Evolutionary conservation across 73 alveolate species (phyloP).

Genomic region (Paramecium sonneborni): DNA sequence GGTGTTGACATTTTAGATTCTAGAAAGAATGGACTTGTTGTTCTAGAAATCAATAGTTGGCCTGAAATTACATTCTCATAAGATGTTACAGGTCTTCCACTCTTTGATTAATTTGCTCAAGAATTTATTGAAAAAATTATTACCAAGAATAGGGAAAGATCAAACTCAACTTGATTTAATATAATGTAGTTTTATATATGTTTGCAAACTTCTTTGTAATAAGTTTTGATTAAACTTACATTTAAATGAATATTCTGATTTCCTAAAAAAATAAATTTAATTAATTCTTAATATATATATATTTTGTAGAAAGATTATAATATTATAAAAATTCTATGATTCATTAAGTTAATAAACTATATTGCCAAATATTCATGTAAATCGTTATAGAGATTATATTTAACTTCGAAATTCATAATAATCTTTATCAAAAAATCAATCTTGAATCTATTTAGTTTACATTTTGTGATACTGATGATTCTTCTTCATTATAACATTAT

Average conservation of each 20-base stretch:
- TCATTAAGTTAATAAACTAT: too few relatives aligned
- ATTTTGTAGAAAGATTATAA: too few relatives aligned
- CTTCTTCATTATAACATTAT: too few relatives aligned
- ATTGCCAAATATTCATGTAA: too few relatives aligned
- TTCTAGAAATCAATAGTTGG: slow-evolving; percentile 46
- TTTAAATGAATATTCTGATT: not conserved
- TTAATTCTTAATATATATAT: too few relatives aligned
- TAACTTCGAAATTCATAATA: too few relatives aligned
- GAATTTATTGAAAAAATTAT: not conserved
- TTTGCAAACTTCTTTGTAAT: not conserved
- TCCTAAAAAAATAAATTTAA: not conserved
- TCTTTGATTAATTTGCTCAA: not conserved
- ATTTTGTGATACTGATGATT: too few relatives aligned
- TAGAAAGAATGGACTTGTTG: not conserved
- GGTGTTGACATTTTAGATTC: slow-evolving; percentile 18
- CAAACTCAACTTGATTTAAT: not conserved
- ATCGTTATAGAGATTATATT: too few relatives aligned
- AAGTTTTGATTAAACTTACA: not conserved
- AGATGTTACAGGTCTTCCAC: not conserved
- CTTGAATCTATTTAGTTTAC: too few relatives aligned
- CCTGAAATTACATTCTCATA: slow-evolving; percentile 19
- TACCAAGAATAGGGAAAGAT: not conserved
- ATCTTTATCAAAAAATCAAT: too few relatives aligned
- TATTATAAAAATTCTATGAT: too few relatives aligned
- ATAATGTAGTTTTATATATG: not conserved